Conservation (phyloP, 805 yeast species). For the Wickerhamiella hasegawae region DNA sequence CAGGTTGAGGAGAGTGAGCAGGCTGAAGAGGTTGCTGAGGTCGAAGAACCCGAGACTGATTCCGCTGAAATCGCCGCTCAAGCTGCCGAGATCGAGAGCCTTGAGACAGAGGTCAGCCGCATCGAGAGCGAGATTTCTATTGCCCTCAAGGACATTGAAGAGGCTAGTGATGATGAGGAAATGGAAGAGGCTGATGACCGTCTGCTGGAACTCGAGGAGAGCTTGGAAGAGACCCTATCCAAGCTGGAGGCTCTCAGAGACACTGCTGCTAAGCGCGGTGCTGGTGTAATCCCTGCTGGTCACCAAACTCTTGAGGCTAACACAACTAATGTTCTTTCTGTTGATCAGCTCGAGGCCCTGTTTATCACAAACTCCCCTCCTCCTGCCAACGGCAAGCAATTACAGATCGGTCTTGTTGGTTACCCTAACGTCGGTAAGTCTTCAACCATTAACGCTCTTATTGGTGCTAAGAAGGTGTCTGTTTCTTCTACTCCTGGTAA, state of each 20-base stretch:
- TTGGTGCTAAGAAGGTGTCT: slow-evolving; percentile 94
- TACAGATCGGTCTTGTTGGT: slow-evolving; percentile 92
- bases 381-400: slow-evolving; percentile 37
- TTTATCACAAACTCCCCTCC: slow-evolving; percentile 62
- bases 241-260: too few relatives aligned
- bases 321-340: slow-evolving; percentile 53
- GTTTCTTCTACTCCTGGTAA: slow-evolving; percentile 98
- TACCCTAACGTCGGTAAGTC: slow-evolving; percentile 96
- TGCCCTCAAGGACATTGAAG: too few relatives aligned
- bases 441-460: slow-evolving; percentile 92
- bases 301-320: slow-evolving; percentile 16
- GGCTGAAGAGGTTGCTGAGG: slow-evolving; percentile 14
- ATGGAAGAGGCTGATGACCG: background rate
- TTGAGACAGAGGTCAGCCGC: too few relatives aligned
- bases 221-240: too few relatives aligned
- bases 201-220: too few relatives aligned
- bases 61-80: slow-evolving; percentile 12
- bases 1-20: slow-evolving; percentile 16
- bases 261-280: slow-evolving; percentile 3
- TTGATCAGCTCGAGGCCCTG: slow-evolving; percentile 70
- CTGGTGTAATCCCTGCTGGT: background rate
- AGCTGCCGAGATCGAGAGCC: too few relatives aligned
- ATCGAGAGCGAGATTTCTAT: slow-evolving; percentile 21
- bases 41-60: slow-evolving; percentile 13
- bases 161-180: slow-evolving; percentile 14